phyloP scores from a whole-genome alignment of 306 rosid species.

The Mimosa bimucronata region DNA sequence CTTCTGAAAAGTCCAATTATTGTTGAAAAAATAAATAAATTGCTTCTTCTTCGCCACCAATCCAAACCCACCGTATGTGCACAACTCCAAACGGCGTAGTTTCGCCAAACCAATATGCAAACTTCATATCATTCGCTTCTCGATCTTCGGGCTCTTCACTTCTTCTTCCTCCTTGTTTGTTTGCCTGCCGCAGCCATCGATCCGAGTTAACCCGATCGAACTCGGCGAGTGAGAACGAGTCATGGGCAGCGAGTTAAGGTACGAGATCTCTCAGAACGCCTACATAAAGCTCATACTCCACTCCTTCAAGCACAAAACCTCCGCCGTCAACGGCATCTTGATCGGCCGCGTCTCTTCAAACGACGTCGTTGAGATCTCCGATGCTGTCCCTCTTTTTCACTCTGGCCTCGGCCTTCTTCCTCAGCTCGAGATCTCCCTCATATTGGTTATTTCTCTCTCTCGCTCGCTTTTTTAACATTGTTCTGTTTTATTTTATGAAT shows the following conservation, averaged over 20 bases:
- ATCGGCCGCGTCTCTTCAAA: constrained; percentile 77
- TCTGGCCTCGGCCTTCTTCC: constrained; percentile 91
- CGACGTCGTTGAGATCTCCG: constrained; percentile 73
- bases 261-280: constrained; percentile 83
- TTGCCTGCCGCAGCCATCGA: neutral
- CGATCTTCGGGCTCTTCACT: neutral
- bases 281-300: constrained; percentile 84
- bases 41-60: too few relatives aligned
- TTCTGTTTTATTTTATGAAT: constrained; percentile 28
- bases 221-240: constrained; percentile 25
- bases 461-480: neutral
- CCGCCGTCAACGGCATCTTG: constrained; percentile 89
- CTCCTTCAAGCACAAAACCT: constrained; percentile 77
- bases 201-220: constrained; percentile 11
- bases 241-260: constrained; percentile 74
- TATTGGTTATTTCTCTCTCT: constrained; percentile 51
- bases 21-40: too few relatives aligned
- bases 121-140: neutral
- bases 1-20: too few relatives aligned
- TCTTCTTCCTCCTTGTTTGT: neutral
- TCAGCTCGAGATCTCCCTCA: constrained; percentile 93
- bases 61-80: too few relatives aligned
- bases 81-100: too few relatives aligned
- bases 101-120: neutral
- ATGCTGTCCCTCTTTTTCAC: constrained; percentile 95